A percentile compares a stretch with the other conserved stretches of the same genome.
These are phyloP conservation scores for Moesziomyces globuligerus DNA, from an alignment of 1,284 basidiomycete genomes.

Conservation along the genomic window DNA sequence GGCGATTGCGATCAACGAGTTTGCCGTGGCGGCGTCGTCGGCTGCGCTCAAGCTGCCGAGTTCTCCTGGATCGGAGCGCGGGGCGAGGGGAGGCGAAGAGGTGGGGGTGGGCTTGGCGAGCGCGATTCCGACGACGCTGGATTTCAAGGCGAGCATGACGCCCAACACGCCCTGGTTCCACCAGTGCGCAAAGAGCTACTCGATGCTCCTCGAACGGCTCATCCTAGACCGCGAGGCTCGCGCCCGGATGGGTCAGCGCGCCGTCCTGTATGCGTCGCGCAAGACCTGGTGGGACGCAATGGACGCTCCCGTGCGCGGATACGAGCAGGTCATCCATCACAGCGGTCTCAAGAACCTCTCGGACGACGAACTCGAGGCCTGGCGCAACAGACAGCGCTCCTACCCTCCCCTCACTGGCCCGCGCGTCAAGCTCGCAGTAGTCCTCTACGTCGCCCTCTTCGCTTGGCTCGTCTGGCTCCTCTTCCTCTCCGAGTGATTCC, in stretches of 20 bases:
- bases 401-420: slow-evolving; percentile 59
- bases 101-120: slow-evolving; percentile 27
- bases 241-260: slow-evolving; percentile 69
- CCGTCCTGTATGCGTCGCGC: slow-evolving; percentile 67
- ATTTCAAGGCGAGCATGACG: slow-evolving; percentile 66
- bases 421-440: slow-evolving; percentile 41
- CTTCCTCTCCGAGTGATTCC: slow-evolving; percentile 7
- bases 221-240: slow-evolving; percentile 67
- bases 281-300: slow-evolving; percentile 73
- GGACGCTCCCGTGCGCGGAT: slow-evolving; percentile 72
- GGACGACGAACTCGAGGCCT: slow-evolving; percentile 61
- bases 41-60: slow-evolving; percentile 13
- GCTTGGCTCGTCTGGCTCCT: slow-evolving; percentile 26
- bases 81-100: no score
- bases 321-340: slow-evolving; percentile 67
- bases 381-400: slow-evolving; percentile 51
- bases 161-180: slow-evolving; percentile 66
- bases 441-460: slow-evolving; percentile 53
- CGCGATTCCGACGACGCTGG: slow-evolving; percentile 49
- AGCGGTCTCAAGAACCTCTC: slow-evolving; percentile 48
- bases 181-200: slow-evolving; percentile 69
- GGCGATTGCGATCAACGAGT: slow-evolving; percentile 32
- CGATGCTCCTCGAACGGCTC: slow-evolving; percentile 68
- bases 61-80: not conserved
- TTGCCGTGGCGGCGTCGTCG: slow-evolving; percentile 28